Base-by-base conservation (phyloP, 2,329 filamentous ascomycete genomes). In the Fusarium sp. region DNA sequence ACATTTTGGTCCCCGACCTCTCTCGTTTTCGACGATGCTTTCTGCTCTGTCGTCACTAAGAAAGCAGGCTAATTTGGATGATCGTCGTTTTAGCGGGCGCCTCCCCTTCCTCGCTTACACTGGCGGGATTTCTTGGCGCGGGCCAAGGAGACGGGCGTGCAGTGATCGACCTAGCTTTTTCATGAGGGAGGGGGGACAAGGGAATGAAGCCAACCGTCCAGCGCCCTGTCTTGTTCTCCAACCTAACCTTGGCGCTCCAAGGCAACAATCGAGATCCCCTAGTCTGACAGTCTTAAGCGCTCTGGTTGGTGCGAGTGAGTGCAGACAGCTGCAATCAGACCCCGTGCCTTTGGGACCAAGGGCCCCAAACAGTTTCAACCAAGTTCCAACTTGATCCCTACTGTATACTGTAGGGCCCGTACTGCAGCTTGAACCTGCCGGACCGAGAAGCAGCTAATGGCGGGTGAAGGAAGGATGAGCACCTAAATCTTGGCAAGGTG, bases 21-120 rank as follows among this genome's bases (percentile, higher is more conserved):
- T 13, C 16, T 37, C 12, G 37, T 60, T 39, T 52, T 56, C 41
- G 43, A 60, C 52, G 44, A 65, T 65, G 46, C 60, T 41, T 59
- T 66, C 60, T 62, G 54, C 51, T 62, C 60, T 71, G 54, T 70
- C 68, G 66, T 73, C 64, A 74, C 53, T 65, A 58, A 65, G 55
- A 60, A 66, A 71, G 67, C 69, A 73, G 71, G 72, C 73, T 76
- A 76, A 74, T 73, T 67, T 70, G 66, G 30, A 74, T 75, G 74
- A 76, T 76, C 74, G 72, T 68, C 73, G 73, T 66, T 63, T 72
- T 76, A 76, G 74, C 73, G 71, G 72, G 69, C 73, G 71, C 71
- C 71, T 75, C 70, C 72, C 73, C 70, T 75, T 73, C 73, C 73
- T 75, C 73, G 73, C 73, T 74, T 75, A 72, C 71, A 70, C 55